Conservation (phyloP, 306 rosid species). For the Cicer arietinum region DNA sequence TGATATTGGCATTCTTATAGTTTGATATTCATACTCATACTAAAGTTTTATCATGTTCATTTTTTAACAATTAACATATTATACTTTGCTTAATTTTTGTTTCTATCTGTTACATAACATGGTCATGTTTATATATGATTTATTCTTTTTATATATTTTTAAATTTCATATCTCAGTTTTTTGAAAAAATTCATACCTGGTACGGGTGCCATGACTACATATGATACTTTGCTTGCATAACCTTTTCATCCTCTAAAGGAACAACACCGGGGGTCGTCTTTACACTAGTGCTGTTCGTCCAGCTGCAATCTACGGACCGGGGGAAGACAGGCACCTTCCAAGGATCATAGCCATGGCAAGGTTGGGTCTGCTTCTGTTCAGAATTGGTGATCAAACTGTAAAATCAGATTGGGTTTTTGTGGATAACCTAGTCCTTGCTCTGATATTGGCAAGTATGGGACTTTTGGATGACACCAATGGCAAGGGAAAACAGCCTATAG, state of each 20-base stretch:
- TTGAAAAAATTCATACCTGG: too few species aligned
- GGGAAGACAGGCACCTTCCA: slow-evolving; percentile 92
- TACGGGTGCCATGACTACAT: not conserved
- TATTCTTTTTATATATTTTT: not conserved
- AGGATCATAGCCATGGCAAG: slow-evolving; percentile 77
- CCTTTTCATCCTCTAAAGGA: slow-evolving; percentile 50
- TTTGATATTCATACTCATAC: not conserved
- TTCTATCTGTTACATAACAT: not conserved
- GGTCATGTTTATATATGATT: not conserved
- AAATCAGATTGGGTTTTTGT: slow-evolving; percentile 91
- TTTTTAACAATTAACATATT: not conserved
- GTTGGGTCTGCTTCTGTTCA: slow-evolving; percentile 76
- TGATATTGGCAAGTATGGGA: slow-evolving; percentile 93
- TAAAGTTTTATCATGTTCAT: not conserved
- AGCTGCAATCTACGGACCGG: slow-evolving; percentile 93
- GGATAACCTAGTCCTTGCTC: slow-evolving; percentile 87
- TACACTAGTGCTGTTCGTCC: slow-evolving; percentile 91
- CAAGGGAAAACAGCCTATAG: slow-evolving; percentile 60
- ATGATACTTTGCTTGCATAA: slow-evolving; percentile 15
- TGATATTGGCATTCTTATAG: not conserved
- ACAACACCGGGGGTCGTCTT: slow-evolving; percentile 57
- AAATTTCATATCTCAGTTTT: not conserved
- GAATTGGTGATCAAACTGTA: slow-evolving; percentile 70
- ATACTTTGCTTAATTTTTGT: not conserved
- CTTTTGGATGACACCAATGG: slow-evolving; percentile 70